phyloP scores from a whole-genome alignment of 208 protist species.

The Crithidia mellificae region DNA sequence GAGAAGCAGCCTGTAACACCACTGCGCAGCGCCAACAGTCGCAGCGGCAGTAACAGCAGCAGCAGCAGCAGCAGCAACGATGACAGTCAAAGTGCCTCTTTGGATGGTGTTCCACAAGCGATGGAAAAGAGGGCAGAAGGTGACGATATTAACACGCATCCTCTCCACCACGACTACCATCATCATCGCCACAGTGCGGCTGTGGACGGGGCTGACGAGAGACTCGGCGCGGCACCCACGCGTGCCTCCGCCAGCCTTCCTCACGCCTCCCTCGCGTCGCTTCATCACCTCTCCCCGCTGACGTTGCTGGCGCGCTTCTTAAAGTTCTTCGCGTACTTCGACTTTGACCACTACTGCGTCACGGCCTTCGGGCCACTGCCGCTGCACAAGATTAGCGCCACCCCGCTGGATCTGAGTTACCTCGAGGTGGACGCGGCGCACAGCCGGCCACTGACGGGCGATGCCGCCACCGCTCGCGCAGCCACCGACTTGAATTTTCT shows the following conservation, averaged over 20 bases:
- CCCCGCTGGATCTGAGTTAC: conserved; percentile 55
- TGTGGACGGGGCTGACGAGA: background rate
- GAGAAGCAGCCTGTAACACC: background rate
- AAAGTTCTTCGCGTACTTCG: conserved; percentile 83
- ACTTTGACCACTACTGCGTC: conserved; percentile 78
- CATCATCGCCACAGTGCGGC: no score
- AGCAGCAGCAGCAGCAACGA: no score
- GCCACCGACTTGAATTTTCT: conserved; percentile 42
- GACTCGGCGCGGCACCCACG: background rate
- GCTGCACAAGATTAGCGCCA: conserved; percentile 50
- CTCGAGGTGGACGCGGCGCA: conserved; percentile 63
- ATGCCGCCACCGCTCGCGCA: conserved; percentile 14
- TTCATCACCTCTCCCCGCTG: conserved; percentile 43
- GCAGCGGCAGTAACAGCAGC: background rate
- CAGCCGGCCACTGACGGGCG: conserved; percentile 7
- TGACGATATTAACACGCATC: no score
- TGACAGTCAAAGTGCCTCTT: no score
- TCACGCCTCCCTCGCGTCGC: background rate
- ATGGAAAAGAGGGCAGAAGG: no score
- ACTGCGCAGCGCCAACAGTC: no score
- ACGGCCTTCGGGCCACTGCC: conserved; percentile 80
- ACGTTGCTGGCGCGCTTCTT: conserved; percentile 73
- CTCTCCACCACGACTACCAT: no score
- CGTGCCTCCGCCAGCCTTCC: background rate
- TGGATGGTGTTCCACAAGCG: no score